These are phyloP conservation scores for Colletotrichum cereale DNA, from an alignment of 2,329 filamentous ascomycete species.

Conservation along the genomic window DNA sequence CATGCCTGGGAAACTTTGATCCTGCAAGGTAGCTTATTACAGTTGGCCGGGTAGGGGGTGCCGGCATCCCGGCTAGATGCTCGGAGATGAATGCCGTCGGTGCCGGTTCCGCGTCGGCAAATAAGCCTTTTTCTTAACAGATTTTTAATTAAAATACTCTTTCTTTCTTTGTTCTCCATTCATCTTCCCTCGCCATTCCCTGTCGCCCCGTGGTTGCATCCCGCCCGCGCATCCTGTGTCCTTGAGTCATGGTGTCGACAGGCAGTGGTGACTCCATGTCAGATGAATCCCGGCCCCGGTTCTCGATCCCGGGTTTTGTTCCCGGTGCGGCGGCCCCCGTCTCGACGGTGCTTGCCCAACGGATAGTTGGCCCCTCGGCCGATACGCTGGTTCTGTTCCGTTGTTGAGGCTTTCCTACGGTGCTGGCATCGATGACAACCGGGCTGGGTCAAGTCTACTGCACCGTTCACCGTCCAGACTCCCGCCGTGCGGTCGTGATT, in stretches of 20 bases:
- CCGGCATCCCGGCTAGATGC: conserved; percentile 5
- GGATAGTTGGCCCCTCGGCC: too few species aligned
- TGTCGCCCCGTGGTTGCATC: not conserved
- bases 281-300: too few species aligned
- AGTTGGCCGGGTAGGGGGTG: not conserved
- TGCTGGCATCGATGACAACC: too few species aligned
- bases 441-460: too few species aligned
- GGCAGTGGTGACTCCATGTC: not conserved
- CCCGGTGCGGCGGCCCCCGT: too few species aligned
- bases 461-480: too few species aligned
- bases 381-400: too few species aligned
- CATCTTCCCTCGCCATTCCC: not conserved
- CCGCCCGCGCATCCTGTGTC: not conserved
- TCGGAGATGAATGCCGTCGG: conserved; percentile 15
- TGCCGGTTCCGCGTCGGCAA: conserved; percentile 24
- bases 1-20: not conserved
- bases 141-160: too few species aligned
- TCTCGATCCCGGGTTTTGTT: not conserved
- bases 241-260: not conserved
- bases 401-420: too few species aligned
- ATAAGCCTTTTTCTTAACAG: not conserved
- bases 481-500: too few species aligned
- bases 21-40: not conserved
- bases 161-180: not conserved
- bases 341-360: too few species aligned